Evolutionary conservation across 2,329 filamentous ascomycete genomes (phyloP).

Genomic region (Aspergillus texensis): DNA sequence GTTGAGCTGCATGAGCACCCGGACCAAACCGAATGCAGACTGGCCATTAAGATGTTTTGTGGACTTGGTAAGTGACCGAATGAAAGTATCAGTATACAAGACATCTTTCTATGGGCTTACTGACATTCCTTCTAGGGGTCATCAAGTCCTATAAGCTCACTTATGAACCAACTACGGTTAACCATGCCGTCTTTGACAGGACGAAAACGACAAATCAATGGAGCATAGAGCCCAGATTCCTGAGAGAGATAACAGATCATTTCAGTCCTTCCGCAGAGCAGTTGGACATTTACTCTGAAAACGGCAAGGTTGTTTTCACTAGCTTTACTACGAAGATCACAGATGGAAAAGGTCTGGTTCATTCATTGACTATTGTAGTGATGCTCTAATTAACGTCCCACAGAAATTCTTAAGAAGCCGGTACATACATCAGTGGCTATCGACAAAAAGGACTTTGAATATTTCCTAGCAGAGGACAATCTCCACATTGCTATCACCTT

Average conservation of each 20-base stretch:
- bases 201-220: slow-evolving; percentile 59
- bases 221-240: slow-evolving; percentile 58
- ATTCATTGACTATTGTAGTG: neutral
- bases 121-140: slow-evolving; percentile 49
- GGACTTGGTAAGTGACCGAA: slow-evolving; percentile 52
- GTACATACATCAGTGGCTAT: slow-evolving; percentile 66
- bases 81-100: neutral
- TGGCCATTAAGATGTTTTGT: slow-evolving; percentile 65
- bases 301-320: slow-evolving; percentile 62
- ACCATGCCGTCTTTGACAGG: slow-evolving; percentile 66
- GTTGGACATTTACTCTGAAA: slow-evolving; percentile 62
- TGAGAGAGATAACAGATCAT: slow-evolving; percentile 65
- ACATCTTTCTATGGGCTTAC: neutral
- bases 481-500: slow-evolving; percentile 65
- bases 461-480: slow-evolving; percentile 60
- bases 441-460: slow-evolving; percentile 63
- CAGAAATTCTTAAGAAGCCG: slow-evolving; percentile 66
- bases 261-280: slow-evolving; percentile 67
- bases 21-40: slow-evolving; percentile 61
- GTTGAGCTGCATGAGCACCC: slow-evolving; percentile 60
- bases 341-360: slow-evolving; percentile 57
- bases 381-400: slow-evolving; percentile 15
- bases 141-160: slow-evolving; percentile 67
- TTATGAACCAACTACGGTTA: slow-evolving; percentile 63
- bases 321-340: slow-evolving; percentile 68